phyloP scores from a whole-genome alignment of 257 asterid species.

The Nicotiana otophora region DNA sequence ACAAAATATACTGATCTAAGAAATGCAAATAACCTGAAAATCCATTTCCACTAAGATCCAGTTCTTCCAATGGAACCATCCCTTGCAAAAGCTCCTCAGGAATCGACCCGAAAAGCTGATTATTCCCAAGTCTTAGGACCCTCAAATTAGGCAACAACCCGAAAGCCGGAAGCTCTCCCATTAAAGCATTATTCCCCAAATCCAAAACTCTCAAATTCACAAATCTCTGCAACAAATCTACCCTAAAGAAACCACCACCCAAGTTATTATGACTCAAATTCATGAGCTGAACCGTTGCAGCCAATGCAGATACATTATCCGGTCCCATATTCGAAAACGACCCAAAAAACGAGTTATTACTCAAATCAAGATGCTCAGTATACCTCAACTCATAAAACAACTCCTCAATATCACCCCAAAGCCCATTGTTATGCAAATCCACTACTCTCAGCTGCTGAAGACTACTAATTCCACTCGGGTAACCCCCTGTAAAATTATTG shows the following conservation, averaged over 20 bases:
- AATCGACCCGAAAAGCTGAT: conserved; percentile 55
- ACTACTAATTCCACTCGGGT: conserved; percentile 55
- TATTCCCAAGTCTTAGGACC: conserved; percentile 53
- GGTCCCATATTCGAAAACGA: conserved; percentile 34
- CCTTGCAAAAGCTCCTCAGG: conserved; percentile 65
- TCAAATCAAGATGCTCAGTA: conserved; percentile 70
- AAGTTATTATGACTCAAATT: conserved; percentile 62
- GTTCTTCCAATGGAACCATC: conserved; percentile 50
- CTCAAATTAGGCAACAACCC: conserved; percentile 49
- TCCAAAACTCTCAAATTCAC: conserved; percentile 63
- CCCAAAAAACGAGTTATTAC: conserved; percentile 56
- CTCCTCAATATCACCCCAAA: conserved; percentile 47
- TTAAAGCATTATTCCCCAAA: conserved; percentile 53
- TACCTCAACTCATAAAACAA: conserved; percentile 56
- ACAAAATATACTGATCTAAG: background rate
- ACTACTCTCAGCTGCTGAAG: conserved; percentile 68
- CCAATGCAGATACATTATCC: conserved; percentile 61
- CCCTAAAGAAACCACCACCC: conserved; percentile 53
- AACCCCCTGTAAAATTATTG: conserved; percentile 54
- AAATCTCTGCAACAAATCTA: conserved; percentile 45
- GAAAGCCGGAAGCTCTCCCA: conserved; percentile 59
- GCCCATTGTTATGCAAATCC: conserved; percentile 63
- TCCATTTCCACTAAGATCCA: conserved; percentile 77
- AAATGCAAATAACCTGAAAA: conserved; percentile 47
- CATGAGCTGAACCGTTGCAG: conserved; percentile 51